Base-by-base conservation (phyloP, 257 asterid genomes). In the Fraxinus excelsior region DNA sequence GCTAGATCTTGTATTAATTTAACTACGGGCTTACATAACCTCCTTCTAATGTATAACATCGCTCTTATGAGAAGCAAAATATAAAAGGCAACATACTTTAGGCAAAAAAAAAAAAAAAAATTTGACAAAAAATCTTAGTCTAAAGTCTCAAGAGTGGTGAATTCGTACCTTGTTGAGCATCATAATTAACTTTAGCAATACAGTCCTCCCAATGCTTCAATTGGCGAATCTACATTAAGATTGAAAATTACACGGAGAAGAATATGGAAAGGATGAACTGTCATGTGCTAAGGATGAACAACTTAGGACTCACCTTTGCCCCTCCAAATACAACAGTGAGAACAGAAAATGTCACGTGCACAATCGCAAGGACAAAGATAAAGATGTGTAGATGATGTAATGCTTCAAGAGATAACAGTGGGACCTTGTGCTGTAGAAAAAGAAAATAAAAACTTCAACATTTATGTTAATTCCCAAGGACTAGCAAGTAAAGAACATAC, bases 191-290 rank as follows among this genome's bases (percentile, higher is more conserved):
- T 81, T 89, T 88, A 3, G 90, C 88, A 73, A 96, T 88, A 60
- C 92, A 74, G 77, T 91, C 92, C 77, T 96, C 99, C 98, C 98
- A 96, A 34, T 76, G 79, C 93, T 96, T 96, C 97, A 97, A 91
- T 89, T 89, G 98, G 46, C 95, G 87, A 79, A 93, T 96, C 99
- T 93, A 76, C n/a, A 51, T 74, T 80, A 40, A 82, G 76, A 66
- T 35, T 64, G 49, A 67, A 44, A 35, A 25, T 26, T 62, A 26
- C 34, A 62, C 0, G 34, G 37, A 49, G 67, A 71, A 74, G 10
- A 23, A 62, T 58, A 25, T 67, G n/a, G 42, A 34, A 71, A 72
- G 38, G 31, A 44, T 18, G n/a, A 65, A 71, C 13, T 19, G 66
- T 28, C 7, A 70, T 29, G 65, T 73, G 40, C 10, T 53, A 72